Base-by-base conservation (phyloP, 2,329 filamentous ascomycete species). In the Monosporascus sp. region DNA sequence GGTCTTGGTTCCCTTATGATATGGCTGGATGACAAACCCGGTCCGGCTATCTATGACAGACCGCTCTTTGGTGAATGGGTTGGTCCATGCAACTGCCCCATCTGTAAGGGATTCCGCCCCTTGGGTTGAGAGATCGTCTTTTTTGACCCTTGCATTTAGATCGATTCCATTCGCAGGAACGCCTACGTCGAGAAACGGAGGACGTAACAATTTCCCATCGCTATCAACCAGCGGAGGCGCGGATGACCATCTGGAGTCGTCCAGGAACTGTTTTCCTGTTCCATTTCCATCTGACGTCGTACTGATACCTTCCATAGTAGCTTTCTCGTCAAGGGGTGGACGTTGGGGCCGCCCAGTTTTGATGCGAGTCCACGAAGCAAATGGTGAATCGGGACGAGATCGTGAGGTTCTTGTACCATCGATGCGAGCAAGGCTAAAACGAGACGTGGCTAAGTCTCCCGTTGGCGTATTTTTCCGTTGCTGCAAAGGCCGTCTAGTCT, bases 41-140 rank as follows among this genome's bases (percentile, higher is more conserved):
- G 82, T 87, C 20, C 78, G 74, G 6, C 73, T 62, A 57, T 86
- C 80, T n/a, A 88, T 66, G 2, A 72, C 52, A 46, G 75, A 76
- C 1, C 59, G 72, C 54, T 78, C 70, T 57, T 77, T 79, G 1
- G 82, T 88, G 8, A 70, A 62, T 0, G 86, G 85, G 60, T 91
- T 81, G 1, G 72, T 74, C 87, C 87, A 91, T 17, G 69, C 55
- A 0, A 82, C 64, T 0, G 70, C 66, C 7, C 67, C 62, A 35
- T 65, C 64, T n/a, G 65, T 64, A 48, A 74, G 73, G 35, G 27
- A 20, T 8, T 47, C 38, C 61, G 57, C 24, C 44, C 16, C 37
- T 26, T 52, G 49, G 31, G 20, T 37, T 14, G n/a, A 8, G 2
- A 24, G 9, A 16, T 26, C 50, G 26, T 49, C 47, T 19, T 37